phyloP scores from a whole-genome alignment of 208 protist species.

The Wallacemonas collosoma region DNA sequence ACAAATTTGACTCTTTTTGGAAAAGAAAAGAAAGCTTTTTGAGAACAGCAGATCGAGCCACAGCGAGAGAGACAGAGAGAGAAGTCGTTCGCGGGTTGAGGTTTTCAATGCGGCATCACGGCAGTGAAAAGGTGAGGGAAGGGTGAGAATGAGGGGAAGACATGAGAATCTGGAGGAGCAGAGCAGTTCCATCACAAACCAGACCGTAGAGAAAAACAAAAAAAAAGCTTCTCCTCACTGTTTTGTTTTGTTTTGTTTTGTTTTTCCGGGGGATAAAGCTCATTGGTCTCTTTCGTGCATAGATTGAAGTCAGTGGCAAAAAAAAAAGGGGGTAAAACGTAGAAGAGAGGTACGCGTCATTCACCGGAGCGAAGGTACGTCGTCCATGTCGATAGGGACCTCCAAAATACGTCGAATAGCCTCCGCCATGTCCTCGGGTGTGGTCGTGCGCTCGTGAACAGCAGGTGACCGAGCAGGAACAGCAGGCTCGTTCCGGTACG shows the following conservation, averaged over 20 bases:
- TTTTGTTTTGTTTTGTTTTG: no score
- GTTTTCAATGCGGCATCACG: no score
- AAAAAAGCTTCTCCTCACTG: no score
- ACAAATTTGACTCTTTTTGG: no score
- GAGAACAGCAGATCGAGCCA: no score
- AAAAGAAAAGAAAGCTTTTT: no score
- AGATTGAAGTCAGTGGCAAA: no score
- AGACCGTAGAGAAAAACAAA: no score
- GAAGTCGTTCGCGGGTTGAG: background rate
- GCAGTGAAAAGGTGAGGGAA: background rate
- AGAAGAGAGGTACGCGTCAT: background rate
- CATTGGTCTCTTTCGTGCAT: no score
- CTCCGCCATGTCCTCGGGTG: background rate
- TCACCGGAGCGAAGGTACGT: background rate
- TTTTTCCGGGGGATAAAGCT: no score
- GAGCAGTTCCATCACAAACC: no score
- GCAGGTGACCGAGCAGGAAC: background rate
- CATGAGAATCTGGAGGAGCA: background rate
- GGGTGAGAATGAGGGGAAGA: background rate
- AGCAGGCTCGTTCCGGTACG: constrained; percentile 16
- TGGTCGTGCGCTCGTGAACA: background rate
- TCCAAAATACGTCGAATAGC: constrained; percentile 1
- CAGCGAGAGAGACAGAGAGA: background rate
- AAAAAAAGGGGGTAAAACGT: background rate
- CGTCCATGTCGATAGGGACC: constrained; percentile 14